phyloP scores from a whole-genome alignment of 1,284 basidiomycete genomes.

The Microbotryum intermedium region DNA sequence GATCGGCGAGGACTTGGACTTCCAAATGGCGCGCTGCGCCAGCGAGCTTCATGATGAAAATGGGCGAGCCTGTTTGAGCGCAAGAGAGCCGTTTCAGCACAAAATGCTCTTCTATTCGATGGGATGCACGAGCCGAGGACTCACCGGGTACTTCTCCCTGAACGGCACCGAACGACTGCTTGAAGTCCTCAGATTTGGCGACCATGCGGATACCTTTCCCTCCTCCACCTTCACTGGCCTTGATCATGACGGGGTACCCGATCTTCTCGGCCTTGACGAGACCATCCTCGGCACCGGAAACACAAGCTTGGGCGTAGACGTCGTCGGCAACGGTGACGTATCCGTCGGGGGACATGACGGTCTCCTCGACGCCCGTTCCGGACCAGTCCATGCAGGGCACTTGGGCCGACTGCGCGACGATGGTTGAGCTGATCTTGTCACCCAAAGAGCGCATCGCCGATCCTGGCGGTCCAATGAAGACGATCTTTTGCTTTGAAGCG shows the following conservation, averaged over 20 bases:
- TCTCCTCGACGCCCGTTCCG: slow-evolving; percentile 87
- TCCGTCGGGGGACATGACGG: slow-evolving; percentile 72
- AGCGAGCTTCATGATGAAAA: slow-evolving; percentile 99
- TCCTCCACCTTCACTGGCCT: slow-evolving; percentile 97
- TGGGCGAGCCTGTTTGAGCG: slow-evolving; percentile 69
- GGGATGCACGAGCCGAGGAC: slow-evolving; percentile 20
- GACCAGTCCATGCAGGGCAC: slow-evolving; percentile 99
- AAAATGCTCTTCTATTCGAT: background rate
- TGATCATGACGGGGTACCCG: slow-evolving; percentile 99
- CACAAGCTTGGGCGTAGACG: slow-evolving; percentile 82
- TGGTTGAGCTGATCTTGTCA: slow-evolving; percentile 99
- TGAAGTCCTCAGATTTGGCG: slow-evolving; percentile 74
- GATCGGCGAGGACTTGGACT: slow-evolving; percentile 96
- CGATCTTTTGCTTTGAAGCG: slow-evolving; percentile 87
- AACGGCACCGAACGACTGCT: slow-evolving; percentile 87
- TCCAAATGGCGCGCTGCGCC: slow-evolving; percentile 95
- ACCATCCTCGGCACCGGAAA: slow-evolving; percentile 82
- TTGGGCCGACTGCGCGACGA: slow-evolving; percentile 91
- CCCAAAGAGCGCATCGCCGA: slow-evolving; percentile 98
- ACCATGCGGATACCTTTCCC: slow-evolving; percentile 98
- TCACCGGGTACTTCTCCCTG: slow-evolving; percentile 91
- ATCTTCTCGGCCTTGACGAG: slow-evolving; percentile 75
- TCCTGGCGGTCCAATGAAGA: slow-evolving; percentile 98
- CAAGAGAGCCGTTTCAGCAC: slow-evolving; percentile 13
- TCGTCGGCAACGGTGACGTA: slow-evolving; percentile 91